Evolutionary conservation across 2,329 filamentous ascomycete genomes (phyloP), one percentile per base, ranked within the genome.

Genomic region (Beauveria caledonica): DNA sequence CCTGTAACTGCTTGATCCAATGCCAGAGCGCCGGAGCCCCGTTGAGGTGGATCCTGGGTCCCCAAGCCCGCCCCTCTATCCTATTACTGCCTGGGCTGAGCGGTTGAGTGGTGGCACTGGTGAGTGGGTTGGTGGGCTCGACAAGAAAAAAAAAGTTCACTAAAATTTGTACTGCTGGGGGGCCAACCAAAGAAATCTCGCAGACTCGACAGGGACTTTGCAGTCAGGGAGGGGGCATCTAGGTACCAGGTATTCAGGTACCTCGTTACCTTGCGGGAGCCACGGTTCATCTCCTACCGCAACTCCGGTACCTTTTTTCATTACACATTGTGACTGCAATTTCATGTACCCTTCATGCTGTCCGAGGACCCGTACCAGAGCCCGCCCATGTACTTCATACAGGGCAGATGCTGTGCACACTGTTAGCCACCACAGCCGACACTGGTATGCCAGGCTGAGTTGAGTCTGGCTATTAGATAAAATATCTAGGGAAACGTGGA

Each of bases 1-100:
- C 46, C 56, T 58, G 45, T 25, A 42, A 42, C 55, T 40, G 55
- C 17, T 15, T 45, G 27, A 10, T 23, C 55, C 55, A 58, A 58
- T 58, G 45, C 55, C 19, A 39, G 17, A 23, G 15, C 54, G 40
- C 55, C 15, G n/a, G 7, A 23, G 44, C 33, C 46, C 56, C 46
- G 46, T 58, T 58, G 23, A 9, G n/a, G 56, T 50, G 56, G 56
- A 36, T 17, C 49, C 27, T 23, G 42, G 11, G 19, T 9, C 21
- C 17, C 40, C 15, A 9, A 39, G n/a, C 29, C 29, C 39, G 40
- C 40, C 52, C 51, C 52, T 40, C 40, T 36, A 45, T 55, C 53
- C 40, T 45, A 40, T 44, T n/a, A 33, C 25, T n/a, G 11, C 6
- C 39, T 54, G 15, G 33, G 33, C 33, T 36, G 33, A 36, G 33